Percentiles rank a stretch among this genome's conserved stretches.
These are phyloP conservation scores for Suhomyces atakaporum DNA, from an alignment of 1,139 yeast genomes.

Conservation along the genomic window DNA sequence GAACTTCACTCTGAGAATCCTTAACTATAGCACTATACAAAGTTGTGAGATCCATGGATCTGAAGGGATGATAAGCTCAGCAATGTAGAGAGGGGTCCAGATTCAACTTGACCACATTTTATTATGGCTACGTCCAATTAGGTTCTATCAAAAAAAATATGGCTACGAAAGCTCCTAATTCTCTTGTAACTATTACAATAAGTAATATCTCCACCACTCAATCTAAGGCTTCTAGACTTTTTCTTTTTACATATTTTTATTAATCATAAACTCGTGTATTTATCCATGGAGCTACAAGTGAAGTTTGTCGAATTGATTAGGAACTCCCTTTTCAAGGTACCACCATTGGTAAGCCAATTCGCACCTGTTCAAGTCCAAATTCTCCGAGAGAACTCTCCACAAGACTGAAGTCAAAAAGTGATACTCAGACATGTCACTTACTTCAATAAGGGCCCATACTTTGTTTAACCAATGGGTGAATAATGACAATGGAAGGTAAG, in stretches of 20 bases:
- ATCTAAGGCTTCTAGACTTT: not conserved
- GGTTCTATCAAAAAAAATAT: too few species aligned
- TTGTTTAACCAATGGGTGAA: constrained; percentile 52
- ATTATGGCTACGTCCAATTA: too few species aligned
- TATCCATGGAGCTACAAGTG: not conserved
- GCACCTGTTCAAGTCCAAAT: constrained; percentile 59
- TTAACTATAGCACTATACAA: too few species aligned
- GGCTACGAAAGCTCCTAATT: too few species aligned
- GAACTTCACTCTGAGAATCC: too few species aligned
- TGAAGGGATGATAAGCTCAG: too few species aligned
- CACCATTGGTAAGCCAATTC: constrained; percentile 71
- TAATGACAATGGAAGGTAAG: constrained; percentile 50
- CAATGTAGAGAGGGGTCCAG: too few species aligned
- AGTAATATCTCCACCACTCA: too few species aligned
- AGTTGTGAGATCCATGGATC: too few species aligned
- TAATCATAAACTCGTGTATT: not conserved
- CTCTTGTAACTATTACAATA: too few species aligned
- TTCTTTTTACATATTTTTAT: too few species aligned
- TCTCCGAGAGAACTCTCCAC: constrained; percentile 48
- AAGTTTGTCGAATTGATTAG: constrained; percentile 12
- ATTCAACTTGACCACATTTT: too few species aligned
- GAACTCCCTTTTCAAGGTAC: constrained; percentile 36
- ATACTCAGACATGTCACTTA: constrained; percentile 34
- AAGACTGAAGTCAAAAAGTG: constrained; percentile 30
- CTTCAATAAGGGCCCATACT: constrained; percentile 42